phyloP scores from a whole-genome alignment of 2,329 filamentous ascomycete genomes.

The Capronia epimyces region DNA sequence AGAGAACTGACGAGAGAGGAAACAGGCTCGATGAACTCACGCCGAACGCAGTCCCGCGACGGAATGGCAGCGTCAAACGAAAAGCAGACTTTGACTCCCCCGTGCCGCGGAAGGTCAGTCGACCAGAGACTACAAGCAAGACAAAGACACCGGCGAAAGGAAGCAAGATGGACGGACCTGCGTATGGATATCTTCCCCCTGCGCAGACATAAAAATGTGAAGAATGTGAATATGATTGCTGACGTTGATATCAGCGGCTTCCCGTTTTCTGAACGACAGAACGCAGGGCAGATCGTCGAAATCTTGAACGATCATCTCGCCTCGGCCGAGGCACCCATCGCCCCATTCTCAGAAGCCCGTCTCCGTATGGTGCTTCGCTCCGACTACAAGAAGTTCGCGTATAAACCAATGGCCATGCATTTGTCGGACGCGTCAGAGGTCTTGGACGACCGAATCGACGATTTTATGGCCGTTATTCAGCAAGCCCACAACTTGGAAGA shows the following conservation, averaged over 20 bases:
- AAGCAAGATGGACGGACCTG: constrained; percentile 7
- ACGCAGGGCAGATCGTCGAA: constrained; percentile 76
- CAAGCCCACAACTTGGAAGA: constrained; percentile 71
- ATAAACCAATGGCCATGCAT: constrained; percentile 93
- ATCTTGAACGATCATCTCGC: constrained; percentile 72
- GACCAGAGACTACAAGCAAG: constrained; percentile 38
- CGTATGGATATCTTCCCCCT: constrained; percentile 6
- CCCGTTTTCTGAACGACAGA: constrained; percentile 68
- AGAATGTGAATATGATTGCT: background rate
- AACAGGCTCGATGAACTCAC: constrained; percentile 61
- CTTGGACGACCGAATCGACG: constrained; percentile 90
- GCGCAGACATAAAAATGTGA: background rate
- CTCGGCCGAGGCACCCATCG: constrained; percentile 62
- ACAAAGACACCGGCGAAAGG: constrained; percentile 12
- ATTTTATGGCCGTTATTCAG: constrained; percentile 70
- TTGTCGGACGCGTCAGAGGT: constrained; percentile 87
- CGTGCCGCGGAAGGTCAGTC: constrained; percentile 38
- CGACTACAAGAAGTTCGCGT: constrained; percentile 83
- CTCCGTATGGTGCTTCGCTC: constrained; percentile 81
- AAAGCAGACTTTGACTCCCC: constrained; percentile 49
- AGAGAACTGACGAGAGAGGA: constrained; percentile 16
- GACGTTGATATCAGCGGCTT: constrained; percentile 42
- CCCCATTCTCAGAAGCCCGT: constrained; percentile 67
- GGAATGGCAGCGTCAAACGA: constrained; percentile 47
- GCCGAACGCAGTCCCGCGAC: constrained; percentile 53